phyloP scores from a whole-genome alignment of 345 rosid genomes.

The Atalantia buxifolia region DNA sequence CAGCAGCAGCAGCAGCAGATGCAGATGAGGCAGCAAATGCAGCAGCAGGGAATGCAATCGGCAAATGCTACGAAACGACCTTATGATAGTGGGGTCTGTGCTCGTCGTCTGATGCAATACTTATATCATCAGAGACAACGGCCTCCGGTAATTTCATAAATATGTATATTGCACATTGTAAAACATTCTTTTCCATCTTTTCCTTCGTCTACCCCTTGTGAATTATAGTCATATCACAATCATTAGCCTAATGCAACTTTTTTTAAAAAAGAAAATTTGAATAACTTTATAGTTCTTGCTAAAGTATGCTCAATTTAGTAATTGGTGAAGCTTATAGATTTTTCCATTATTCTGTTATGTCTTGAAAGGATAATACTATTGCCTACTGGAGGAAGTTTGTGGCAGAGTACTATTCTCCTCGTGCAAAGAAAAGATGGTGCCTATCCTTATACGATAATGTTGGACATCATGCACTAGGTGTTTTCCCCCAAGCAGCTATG shows the following conservation, averaged over 20 bases:
- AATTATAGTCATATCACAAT: neutral
- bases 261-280: neutral
- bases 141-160: constrained; percentile 58
- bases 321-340: constrained; percentile 1
- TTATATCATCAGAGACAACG: constrained; percentile 90
- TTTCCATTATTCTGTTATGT: constrained; percentile 3
- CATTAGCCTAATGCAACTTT: neutral
- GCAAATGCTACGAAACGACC: constrained; percentile 48
- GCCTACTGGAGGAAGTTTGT: constrained; percentile 97
- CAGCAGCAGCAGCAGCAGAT: constrained; percentile 78
- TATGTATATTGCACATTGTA: neutral
- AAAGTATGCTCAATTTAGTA: constrained; percentile 2
- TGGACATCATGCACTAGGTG: constrained; percentile 91
- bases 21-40: constrained; percentile 76
- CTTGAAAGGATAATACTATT: constrained; percentile 69
- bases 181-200: neutral
- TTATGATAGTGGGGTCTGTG: constrained; percentile 78
- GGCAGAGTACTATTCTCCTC: constrained; percentile 88
- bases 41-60: constrained; percentile 78
- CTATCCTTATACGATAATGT: constrained; percentile 84
- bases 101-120: constrained; percentile 95
- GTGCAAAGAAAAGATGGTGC: constrained; percentile 98
- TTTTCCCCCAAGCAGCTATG: constrained; percentile 95
- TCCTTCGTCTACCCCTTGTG: neutral
- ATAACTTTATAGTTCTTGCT: neutral